Base-by-base conservation (phyloP, 768 basidiomycete species). In the Gyrodon lividus region DNA sequence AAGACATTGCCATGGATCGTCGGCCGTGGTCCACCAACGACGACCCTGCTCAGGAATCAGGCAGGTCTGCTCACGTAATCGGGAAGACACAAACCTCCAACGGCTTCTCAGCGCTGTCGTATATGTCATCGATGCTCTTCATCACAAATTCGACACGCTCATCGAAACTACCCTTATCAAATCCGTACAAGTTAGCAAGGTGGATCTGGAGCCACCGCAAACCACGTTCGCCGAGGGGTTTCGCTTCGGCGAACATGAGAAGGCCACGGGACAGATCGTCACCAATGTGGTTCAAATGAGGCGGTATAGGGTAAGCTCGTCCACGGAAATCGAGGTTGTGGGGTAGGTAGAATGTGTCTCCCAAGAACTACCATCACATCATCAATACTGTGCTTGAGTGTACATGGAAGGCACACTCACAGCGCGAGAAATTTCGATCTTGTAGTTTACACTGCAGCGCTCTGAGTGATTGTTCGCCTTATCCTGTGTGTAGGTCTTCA, bases 281-380 rank as follows among this genome's bases (percentile, higher is more conserved):
- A 8, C 96, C 95, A 48, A 98, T 89, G 59, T 98, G 96, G 61
- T 86, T 93, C 47, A 99, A 77, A 74, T 98, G 92, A 4, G 95
- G 93, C 1, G 96, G 95, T 38, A 97, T 86, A 10, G 97, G 96
- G 65, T 99, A 99, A 0, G 96, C 93, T 46, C 96, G 87, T 7
- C 97, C 97, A 53, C 96, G 85, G 78, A 98, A 99, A 70, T 99
- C 97, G 60, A 98, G 75, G 68, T 97, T 98, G 69, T 98, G 96
- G 0, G 96, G 95, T 44, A 95, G 77, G 71, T 92, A 98, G 67
- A 98, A 86, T 0, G 74, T 82, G 59, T 97, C 96, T 48, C 83
- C 82, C 45, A 95, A 74, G 78, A 95, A 97, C 86, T 92, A 51
- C 3, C 23, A 2, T 52, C 35, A 9, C 7, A 41, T 52, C 20